phyloP scores from a whole-genome alignment of 768 basidiomycete genomes.

The Gelatoporia subvermispora region DNA sequence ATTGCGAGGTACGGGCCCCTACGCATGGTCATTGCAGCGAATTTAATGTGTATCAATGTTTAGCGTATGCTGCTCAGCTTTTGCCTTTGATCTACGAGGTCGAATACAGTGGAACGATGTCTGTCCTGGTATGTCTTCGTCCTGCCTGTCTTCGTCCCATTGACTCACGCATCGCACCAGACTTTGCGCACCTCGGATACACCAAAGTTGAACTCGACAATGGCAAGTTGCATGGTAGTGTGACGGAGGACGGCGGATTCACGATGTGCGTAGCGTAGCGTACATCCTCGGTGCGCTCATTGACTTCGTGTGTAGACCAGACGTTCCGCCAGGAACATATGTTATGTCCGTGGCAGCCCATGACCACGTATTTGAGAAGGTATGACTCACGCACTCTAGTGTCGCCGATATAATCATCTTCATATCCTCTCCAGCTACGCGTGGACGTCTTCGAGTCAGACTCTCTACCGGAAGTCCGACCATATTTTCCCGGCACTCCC shows the following conservation, averaged over 20 bases:
- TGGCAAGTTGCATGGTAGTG: slow-evolving; percentile 45
- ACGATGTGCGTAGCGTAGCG: slow-evolving; percentile 46
- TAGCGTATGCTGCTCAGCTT: slow-evolving; percentile 23
- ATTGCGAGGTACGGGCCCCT: slow-evolving; percentile 10
- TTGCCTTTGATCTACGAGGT: slow-evolving; percentile 56
- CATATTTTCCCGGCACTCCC: slow-evolving; percentile 67
- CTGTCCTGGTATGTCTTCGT: slow-evolving; percentile 47
- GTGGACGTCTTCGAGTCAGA: slow-evolving; percentile 53
- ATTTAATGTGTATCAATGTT: not conserved
- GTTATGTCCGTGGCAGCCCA: slow-evolving; percentile 63
- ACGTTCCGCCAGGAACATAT: slow-evolving; percentile 66
- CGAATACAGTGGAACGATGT: slow-evolving; percentile 67
- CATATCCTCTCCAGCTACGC: slow-evolving; percentile 53
- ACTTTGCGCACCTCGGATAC: slow-evolving; percentile 39
- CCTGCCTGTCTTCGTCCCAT: not conserved
- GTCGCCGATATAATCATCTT: slow-evolving; percentile 6
- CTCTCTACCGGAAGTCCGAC: slow-evolving; percentile 45
- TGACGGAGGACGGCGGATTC: slow-evolving; percentile 58
- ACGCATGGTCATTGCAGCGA: not conserved
- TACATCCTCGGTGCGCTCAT: not conserved
- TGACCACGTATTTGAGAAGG: slow-evolving; percentile 69
- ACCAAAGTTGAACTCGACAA: slow-evolving; percentile 60
- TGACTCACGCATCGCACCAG: slow-evolving; percentile 8
- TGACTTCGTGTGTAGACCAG: slow-evolving; percentile 39
- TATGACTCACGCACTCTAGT: slow-evolving; percentile 29